Evolutionary conservation across 2,329 filamentous ascomycete species (phyloP).

Genomic region (Orbilia oligospora): DNA sequence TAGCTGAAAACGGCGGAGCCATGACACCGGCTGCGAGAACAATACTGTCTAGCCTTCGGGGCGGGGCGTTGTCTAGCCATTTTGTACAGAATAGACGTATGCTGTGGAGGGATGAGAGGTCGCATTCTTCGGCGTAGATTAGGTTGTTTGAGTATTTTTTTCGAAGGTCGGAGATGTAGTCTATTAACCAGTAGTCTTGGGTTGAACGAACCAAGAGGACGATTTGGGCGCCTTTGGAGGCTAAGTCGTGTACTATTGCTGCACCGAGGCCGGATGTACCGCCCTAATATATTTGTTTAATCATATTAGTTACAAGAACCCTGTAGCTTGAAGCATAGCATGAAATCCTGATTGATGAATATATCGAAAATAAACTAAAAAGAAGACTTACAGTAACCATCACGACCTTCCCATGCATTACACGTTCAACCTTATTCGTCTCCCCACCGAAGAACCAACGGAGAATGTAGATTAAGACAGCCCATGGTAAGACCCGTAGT

Average conservation of each 20-base stretch:
- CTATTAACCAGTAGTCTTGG: conserved; percentile 88
- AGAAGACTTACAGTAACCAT: conserved; percentile 80
- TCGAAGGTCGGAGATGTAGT: conserved; percentile 92
- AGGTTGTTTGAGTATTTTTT: conserved; percentile 82
- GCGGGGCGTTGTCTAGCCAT: conserved; percentile 96
- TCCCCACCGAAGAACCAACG: conserved; percentile 86
- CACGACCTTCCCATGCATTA: conserved; percentile 93
- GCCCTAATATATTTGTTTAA: conserved; percentile 70
- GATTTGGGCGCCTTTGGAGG: conserved; percentile 86
- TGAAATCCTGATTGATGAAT: not conserved
- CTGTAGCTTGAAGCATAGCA: not conserved
- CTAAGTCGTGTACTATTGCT: conserved; percentile 80
- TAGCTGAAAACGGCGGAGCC: conserved; percentile 76
- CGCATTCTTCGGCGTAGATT: conserved; percentile 95
- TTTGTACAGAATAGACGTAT: conserved; percentile 94
- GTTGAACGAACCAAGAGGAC: conserved; percentile 88
- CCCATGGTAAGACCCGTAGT: conserved; percentile 71
- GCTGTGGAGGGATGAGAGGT: conserved; percentile 88
- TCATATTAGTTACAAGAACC: not conserved
- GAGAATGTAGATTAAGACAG: conserved; percentile 72
- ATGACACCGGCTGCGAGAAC: conserved; percentile 86
- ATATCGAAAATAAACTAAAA: too few species aligned
- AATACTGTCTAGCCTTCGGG: conserved; percentile 89
- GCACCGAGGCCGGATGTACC: conserved; percentile 95
- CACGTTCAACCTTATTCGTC: conserved; percentile 80